Base-by-base conservation (phyloP, 2,329 filamentous ascomycete species). In the Phymatotrichopsis omnivora region DNA sequence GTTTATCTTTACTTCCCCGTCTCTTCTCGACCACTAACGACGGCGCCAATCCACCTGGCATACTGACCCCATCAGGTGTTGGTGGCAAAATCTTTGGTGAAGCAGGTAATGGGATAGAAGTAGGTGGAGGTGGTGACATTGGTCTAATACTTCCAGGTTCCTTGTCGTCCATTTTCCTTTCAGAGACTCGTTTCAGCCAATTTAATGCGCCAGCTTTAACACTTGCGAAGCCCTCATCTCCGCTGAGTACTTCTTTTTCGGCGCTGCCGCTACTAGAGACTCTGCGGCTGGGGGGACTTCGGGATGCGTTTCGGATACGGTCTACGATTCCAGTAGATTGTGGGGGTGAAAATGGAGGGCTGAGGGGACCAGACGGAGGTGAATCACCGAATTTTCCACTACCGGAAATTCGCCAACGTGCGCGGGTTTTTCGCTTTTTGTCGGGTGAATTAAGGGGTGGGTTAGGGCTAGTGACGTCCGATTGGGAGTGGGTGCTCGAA, bases 401-500 rank as follows among this genome's bases (percentile, higher is more conserved):
- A n/a, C 43, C 33, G 8, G 52, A 52, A 27, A 48, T 40, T 23
- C 52, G 42, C 52, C 52, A 53, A 33, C 40, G 41, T 33, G 37
- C 41, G 22, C 42, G 44, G 12, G 32, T 42, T 44, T 22, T 45
- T 17, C 14, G 24, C 28, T 46, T 47, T 42, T 49, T 54, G n/a
- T 51, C 51, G 8, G 52, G 51, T 14, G 51, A 51, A 25, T 32
- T 45, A 20, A 47, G n/a, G n/a, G n/a, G n/a, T n/a, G n/a, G n/a
- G n/a, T n/a, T 32, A 35, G 49, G 46, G 7, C 49, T 49, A 5
- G 52, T 50, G 20, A 44, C 49, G 20, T 54, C 52, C 23, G 50
- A 54, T 17, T 42, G 39, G 19, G 52, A 52, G 25, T 45, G 52
- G 27, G 39, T 42, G 22, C 50, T 53, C 16, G 47, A 43, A 33